Evolutionary conservation across 441 rosid species (phyloP), one percentile per base, ranked within the genome.

Genomic region (Metrosideros polymorpha): DNA sequence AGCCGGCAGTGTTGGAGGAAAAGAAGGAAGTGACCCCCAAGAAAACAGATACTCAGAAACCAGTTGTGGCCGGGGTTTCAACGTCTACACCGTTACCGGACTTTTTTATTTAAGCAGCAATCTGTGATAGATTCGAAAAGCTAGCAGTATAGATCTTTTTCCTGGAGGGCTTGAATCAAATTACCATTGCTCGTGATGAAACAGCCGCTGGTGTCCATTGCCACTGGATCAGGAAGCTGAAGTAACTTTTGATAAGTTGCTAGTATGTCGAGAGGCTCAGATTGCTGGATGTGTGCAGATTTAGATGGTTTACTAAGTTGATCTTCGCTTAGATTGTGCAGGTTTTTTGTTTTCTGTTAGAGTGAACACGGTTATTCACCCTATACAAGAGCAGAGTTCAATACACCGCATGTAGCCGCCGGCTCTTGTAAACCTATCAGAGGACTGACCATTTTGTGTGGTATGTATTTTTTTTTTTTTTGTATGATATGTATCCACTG

Each of bases 11-110:
- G 29, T 52, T 39, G 42, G 57, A 83, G 59, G 84, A 83, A 54
- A 83, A 51, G 42, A 51, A 10, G 61, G 91, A 85, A 83, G 86
- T 7, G 52, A 86, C 89, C 18, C 75, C 89, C 22, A 89, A 84
- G 89, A 83, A 52, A 39, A 84, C 93, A 43, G 90, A 91, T 76
- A 85, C 55, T 71, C 89, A 84, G 86, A 90, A 83, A 88, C 52
- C 88, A 0, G 47, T 71, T 22, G 79, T 15, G 7, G 22, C 79
- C 39, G 79, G 79, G 47, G n/a, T 71, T 71, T 39, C 9, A 5
- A 10, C 8, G 2, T 39, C 79, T 71, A 71, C 47, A 66, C 79
- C 79, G 0, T 71, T 71, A 10, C 79, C 79, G 2, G 79, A 71
- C 79, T 71, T 71, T 19, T 71, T 71, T 10, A 71, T 71, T 25